Evolutionary conservation across 2,329 filamentous ascomycete genomes (phyloP).

Genomic region (Clonostachys byssicola): DNA sequence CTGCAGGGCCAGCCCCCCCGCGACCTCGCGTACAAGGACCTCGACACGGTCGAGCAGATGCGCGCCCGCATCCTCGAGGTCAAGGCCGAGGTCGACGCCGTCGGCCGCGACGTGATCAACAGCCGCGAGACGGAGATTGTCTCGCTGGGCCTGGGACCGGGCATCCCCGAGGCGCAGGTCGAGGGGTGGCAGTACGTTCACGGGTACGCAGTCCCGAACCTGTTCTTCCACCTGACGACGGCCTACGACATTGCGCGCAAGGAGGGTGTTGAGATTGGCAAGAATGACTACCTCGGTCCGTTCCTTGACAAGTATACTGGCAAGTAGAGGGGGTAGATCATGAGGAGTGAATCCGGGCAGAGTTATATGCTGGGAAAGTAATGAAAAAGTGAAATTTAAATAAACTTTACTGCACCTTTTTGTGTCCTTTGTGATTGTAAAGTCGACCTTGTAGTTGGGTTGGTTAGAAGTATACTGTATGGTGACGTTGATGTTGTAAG

Average conservation of each 20-base stretch:
- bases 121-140: constrained; percentile 17
- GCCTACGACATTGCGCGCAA: constrained; percentile 58
- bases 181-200: constrained; percentile 34
- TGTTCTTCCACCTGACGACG: constrained; percentile 59
- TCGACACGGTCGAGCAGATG: constrained; percentile 25
- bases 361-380: not conserved
- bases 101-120: constrained; percentile 25
- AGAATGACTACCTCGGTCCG: constrained; percentile 45
- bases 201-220: constrained; percentile 50
- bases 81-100: constrained; percentile 20
- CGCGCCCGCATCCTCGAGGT: constrained; percentile 23
- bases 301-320: constrained; percentile 16
- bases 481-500: no score
- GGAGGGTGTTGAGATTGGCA: constrained; percentile 59
- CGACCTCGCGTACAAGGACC: constrained; percentile 11
- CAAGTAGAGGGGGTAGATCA: not conserved
- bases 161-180: constrained; percentile 10
- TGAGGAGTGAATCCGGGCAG: not conserved
- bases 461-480: no score
- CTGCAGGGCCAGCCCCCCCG: constrained; percentile 20
- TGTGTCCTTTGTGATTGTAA: no score
- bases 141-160: constrained; percentile 20
- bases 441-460: no score
- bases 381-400: not conserved
- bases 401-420: no score